phyloP scores from a whole-genome alignment of 164 flowering plant species.

The Akebia trifoliata region DNA sequence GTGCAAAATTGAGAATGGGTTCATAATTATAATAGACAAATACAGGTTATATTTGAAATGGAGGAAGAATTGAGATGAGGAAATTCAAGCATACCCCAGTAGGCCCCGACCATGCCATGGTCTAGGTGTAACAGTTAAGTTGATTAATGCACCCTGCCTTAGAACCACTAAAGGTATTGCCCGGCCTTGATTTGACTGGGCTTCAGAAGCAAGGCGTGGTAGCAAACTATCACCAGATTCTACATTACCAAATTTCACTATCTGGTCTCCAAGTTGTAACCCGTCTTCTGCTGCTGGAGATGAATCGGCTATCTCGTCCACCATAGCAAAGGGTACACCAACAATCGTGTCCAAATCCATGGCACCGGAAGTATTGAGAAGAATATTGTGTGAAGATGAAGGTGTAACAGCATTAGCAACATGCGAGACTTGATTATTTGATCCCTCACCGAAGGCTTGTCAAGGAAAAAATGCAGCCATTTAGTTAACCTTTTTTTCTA shows the following conservation, averaged over 20 bases:
- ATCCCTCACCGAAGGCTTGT: constrained; percentile 23
- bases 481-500: no score
- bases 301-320: constrained; percentile 83
- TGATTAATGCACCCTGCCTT: constrained; percentile 69
- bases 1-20: background rate
- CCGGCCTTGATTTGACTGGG: constrained; percentile 55
- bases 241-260: constrained; percentile 82
- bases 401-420: constrained; percentile 17
- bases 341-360: constrained; percentile 46
- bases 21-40: background rate
- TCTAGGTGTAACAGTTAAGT: constrained; percentile 72
- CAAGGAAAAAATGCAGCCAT: constrained; percentile 5
- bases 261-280: constrained; percentile 89
- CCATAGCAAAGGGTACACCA: constrained; percentile 67
- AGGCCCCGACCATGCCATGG: constrained; percentile 85
- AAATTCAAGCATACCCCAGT: constrained; percentile 56
- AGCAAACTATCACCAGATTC: constrained; percentile 69
- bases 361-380: constrained; percentile 22
- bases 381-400: constrained; percentile 20
- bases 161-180: constrained; percentile 40
- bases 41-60: background rate
- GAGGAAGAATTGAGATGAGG: background rate
- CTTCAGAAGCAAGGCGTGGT: constrained; percentile 69
- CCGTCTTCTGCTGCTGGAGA: constrained; percentile 98
- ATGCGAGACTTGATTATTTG: constrained; percentile 20